Evolutionary conservation across 2,329 filamentous ascomycete genomes (phyloP).

Genomic region (Calcarisporium arbuscula): DNA sequence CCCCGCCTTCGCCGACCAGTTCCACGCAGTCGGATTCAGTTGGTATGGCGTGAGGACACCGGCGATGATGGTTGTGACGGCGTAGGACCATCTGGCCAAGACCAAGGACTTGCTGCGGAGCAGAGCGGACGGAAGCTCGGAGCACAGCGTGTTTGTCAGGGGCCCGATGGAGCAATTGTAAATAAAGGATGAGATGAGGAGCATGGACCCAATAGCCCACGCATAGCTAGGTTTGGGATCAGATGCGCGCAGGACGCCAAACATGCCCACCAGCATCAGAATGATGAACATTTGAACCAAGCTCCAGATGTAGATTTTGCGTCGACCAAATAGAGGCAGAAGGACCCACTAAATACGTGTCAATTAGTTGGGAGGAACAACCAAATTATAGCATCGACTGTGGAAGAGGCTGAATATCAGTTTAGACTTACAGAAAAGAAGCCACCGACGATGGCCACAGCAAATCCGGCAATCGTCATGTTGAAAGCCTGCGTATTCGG

Average conservation of each 20-base stretch:
- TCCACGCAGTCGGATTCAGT: conserved; percentile 25
- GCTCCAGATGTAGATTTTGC: conserved; percentile 8
- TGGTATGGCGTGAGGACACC: conserved; percentile 28
- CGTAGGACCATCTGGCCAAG: conserved; percentile 31
- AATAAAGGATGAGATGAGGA: conserved; percentile 9
- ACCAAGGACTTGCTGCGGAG: conserved; percentile 36
- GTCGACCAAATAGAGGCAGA: conserved; percentile 9
- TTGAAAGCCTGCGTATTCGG: conserved; percentile 17
- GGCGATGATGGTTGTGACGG: conserved; percentile 32
- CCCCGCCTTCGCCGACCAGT: conserved; percentile 30
- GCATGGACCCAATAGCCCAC: conserved; percentile 8
- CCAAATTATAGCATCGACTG: no score
- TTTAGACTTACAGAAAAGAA: conserved; percentile 4
- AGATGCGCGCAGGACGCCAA: conserved; percentile 6
- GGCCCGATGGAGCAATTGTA: conserved; percentile 35
- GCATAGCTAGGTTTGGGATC: conserved; percentile 5
- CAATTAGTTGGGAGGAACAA: no score
- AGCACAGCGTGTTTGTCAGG: conserved; percentile 31
- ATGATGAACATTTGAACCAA: conserved; percentile 6
- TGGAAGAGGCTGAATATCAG: not conserved
- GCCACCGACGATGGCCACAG: conserved; percentile 30
- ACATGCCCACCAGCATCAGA: conserved; percentile 7
- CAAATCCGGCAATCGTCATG: conserved; percentile 25
- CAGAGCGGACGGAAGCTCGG: conserved; percentile 30
- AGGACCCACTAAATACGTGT: no score